Base-by-base conservation (phyloP, 345 rosid genomes). In the Gossypium stocksii region DNA sequence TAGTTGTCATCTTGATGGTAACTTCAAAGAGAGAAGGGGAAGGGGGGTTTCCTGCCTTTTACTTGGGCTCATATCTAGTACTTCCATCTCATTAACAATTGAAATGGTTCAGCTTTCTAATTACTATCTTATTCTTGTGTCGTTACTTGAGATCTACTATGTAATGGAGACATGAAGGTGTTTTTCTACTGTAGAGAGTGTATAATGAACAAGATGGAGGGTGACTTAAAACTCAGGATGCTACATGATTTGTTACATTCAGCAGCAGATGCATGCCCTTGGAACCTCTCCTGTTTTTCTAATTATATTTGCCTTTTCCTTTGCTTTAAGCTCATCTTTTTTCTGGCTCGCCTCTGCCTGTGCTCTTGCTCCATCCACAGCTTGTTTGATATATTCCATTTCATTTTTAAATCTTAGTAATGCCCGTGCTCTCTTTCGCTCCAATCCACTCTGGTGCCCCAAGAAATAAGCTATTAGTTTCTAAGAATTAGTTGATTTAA, bases 251-350 rank as follows among this genome's bases (percentile, higher is more conserved):
- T 62, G 29, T 49, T 49, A 34, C 34, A 77, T 74, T 79, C 77
- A 85, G 79, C 78, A 87, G 80, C 90, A 90, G 83, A 85, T 84
- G 73, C 97, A 92, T 53, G 83, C 57, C 3, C 48, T 76, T 0
- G 93, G 95, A 71, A 73, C 43, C 73, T 70, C 68, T 76, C 93
- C 92, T 16, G 89, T 87, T 71, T 61, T 67, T 81, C 93, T 84
- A 80, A 85, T 79, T 58, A 25, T 83, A 76, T 92, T 77, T 70
- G 94, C 94, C 81, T 94, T 91, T 70, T 81, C 84, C 83, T 82
- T 86, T 62, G 81, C 89, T 83, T 86, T 84, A 12, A 76, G 29
- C 85, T 86, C 95, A 70, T 88, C 87, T 1, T 83, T 86, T 68
- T 75, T 71, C 51, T 75, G 79, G 73, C 81, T 90, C 72, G 89